Evolutionary conservation across 768 basidiomycete genomes (phyloP).

Genomic region (Mycena galopus): DNA sequence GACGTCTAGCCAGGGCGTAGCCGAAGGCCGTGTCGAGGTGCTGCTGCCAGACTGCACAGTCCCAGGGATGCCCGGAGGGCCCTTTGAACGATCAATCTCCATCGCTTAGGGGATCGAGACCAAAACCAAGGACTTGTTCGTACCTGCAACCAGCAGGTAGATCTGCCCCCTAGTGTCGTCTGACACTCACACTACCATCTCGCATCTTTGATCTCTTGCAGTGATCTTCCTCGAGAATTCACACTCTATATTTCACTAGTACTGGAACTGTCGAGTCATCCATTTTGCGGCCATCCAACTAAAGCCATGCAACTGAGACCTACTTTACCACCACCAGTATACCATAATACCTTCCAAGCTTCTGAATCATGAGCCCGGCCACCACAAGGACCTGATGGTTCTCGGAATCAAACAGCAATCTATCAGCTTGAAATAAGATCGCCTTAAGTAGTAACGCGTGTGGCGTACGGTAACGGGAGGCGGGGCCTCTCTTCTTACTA

Average conservation of each 20-base stretch:
- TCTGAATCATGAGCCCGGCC: not conserved
- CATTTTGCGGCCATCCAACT: not conserved
- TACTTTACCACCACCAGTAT: no score
- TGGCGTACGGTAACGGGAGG: no score
- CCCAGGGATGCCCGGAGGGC: no score
- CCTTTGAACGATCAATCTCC: no score
- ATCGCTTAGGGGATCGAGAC: not conserved
- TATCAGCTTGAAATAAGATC: constrained; percentile 1
- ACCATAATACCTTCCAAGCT: not conserved
- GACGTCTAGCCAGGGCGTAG: no score
- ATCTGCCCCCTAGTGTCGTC: no score
- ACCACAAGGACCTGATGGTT: not conserved
- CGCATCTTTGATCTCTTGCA: constrained; percentile 3
- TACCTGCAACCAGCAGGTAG: no score
- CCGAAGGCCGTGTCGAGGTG: no score
- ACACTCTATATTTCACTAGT: constrained; percentile 1
- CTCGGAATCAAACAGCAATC: not conserved
- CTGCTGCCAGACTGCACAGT: no score
- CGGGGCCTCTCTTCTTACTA: no score
- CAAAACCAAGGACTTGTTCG: not conserved
- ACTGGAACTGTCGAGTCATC: constrained; percentile 5
- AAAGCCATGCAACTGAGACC: not conserved
- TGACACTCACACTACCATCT: no score
- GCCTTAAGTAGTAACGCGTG: not conserved
- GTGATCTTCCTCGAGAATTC: not conserved